Evolutionary conservation across 176 grass and related monocot genomes (phyloP), one percentile per base, ranked within the genome.

Genomic region (Pontederia paniculata): DNA sequence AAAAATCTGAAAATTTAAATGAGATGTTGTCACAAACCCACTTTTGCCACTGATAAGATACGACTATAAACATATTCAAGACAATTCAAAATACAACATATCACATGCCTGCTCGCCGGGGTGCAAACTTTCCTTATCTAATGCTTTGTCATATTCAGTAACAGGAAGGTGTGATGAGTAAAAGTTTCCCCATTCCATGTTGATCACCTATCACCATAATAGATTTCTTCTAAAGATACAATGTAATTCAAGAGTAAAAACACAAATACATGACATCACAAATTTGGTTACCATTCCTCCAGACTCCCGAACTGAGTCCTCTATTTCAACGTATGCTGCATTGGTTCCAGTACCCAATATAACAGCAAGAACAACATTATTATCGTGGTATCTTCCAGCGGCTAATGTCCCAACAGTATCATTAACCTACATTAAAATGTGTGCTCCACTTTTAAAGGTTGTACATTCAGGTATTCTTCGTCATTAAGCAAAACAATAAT

Each of bases 151-250:
- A 17, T 83, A 96, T 73, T 86, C 76, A 8, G 79, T 89, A 12
- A 86, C 41, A 0, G 85, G 90, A 55, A 96, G 82, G 70, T 65
- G 28, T 1, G 50, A 54, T 17, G 76, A 96, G 58, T 23, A 72
- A 68, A 89, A 96, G 19, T 83, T 89, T 56, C 90, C 90, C 90
- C 85, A 96, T 80, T 95, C 90, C 85, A 95, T 81, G 57, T 95
- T 89, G 42, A 95, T 83, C 12, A 95, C 82, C 90, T 96, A 49
- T 67, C 52, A 77, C 52, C 20, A 21, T 42, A 9, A 64, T 63
- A 55, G 22, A 31, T 9, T 62, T 67, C 15, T 19, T 45, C 8
- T 63, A 14, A 56, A 51, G 44, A 31, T 23, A 52, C 25, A 31
- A 54, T 18, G 21, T 12, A 42, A n/a, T 23, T 15, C 23, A 67